Percentiles rank a stretch among this genome's conserved stretches.
phyloP scores from a whole-genome alignment of 2,329 filamentous ascomycete genomes.

The Talaromyces sp. region DNA sequence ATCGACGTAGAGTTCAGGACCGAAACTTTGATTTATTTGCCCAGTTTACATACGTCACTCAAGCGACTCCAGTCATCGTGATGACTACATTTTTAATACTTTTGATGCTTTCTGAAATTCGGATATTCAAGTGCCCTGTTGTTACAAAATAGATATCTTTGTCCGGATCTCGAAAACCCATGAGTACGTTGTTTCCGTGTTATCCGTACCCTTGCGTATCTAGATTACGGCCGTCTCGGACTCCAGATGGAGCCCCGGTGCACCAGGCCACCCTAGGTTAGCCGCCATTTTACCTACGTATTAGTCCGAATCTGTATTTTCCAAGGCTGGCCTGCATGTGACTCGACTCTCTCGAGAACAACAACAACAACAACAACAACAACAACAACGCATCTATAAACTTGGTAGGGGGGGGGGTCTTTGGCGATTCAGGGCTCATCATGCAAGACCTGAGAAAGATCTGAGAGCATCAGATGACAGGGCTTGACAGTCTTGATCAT shows the following conservation, averaged over 20 bases:
- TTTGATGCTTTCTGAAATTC: neutral
- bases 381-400: neutral
- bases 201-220: neutral
- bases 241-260: neutral
- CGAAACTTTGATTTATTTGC: neutral
- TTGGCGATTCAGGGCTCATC: neutral
- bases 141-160: neutral
- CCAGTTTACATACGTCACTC: neutral
- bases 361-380: neutral
- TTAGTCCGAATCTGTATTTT: neutral
- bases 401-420: neutral
- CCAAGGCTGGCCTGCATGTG: neutral
- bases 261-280: neutral
- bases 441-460: neutral
- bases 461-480: neutral
- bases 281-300: neutral
- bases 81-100: too few relatives aligned
- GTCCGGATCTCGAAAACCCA: neutral
- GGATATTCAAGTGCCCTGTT: neutral
- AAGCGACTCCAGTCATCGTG: neutral
- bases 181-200: neutral
- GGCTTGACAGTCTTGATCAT: neutral
- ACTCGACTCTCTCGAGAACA: neutral
- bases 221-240: neutral
- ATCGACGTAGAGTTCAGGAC: neutral